A percentile compares a stretch with the other conserved stretches of the same genome.
phyloP scores from a whole-genome alignment of 441 rosid genomes.

The Eruca vesicaria region DNA sequence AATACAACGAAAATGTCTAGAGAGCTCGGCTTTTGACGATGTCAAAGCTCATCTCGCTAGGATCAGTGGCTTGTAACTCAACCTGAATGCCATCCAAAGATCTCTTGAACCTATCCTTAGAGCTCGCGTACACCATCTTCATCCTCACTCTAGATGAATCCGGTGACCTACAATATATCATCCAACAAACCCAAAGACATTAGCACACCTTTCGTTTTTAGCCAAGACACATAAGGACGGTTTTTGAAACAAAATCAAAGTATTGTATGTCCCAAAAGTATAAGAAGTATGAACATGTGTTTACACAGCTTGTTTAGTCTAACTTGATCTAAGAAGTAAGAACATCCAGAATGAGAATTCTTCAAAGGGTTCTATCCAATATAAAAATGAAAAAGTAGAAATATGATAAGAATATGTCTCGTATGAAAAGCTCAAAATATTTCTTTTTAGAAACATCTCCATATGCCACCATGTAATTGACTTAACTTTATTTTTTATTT shows the following conservation, averaged over 20 bases:
- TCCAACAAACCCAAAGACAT: neutral
- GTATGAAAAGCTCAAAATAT: neutral
- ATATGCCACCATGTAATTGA: neutral
- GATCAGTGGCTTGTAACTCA: constrained; percentile 40
- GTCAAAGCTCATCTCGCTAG: constrained; percentile 39
- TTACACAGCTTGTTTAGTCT: neutral
- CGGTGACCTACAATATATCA: constrained; percentile 32
- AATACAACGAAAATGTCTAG: constrained; percentile 11
- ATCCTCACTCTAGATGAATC: constrained; percentile 38
- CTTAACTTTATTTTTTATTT: neutral
- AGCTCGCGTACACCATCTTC: constrained; percentile 41
- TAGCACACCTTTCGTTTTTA: neutral
- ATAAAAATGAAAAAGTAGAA: neutral
- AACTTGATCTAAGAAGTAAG: neutral
- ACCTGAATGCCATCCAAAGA: constrained; percentile 39
- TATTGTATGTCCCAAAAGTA: neutral
- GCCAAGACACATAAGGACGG: neutral
- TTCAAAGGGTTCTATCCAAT: neutral
- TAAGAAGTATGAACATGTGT: neutral
- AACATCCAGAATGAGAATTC: neutral
- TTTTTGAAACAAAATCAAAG: neutral
- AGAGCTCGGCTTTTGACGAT: constrained; percentile 36
- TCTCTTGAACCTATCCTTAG: constrained; percentile 38
- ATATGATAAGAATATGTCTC: neutral
- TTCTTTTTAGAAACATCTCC: neutral